Percentiles rank a stretch among this genome's conserved stretches.
Conservation (phyloP, 345 rosid species). For the Corchorus olitorius region DNA sequence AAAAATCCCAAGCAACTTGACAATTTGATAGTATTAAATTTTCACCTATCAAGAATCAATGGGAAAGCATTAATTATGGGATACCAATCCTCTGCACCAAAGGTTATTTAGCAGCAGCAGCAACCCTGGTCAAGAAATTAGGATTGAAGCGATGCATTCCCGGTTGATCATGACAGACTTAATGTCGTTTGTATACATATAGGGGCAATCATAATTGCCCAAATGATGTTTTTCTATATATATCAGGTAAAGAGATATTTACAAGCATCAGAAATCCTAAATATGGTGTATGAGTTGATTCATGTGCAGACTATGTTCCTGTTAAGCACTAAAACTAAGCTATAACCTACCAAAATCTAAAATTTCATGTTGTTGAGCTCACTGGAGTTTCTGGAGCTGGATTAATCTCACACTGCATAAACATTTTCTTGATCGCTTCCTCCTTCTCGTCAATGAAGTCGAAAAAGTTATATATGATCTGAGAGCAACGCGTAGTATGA, state of each 20-base stretch:
- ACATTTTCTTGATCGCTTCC: constrained; percentile 73
- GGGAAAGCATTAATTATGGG: too few relatives aligned
- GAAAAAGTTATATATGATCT: constrained; percentile 50
- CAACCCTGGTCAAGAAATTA: not conserved
- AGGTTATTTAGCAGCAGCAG: not conserved
- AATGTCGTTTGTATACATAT: not conserved
- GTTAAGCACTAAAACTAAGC: not conserved
- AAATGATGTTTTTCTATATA: not conserved
- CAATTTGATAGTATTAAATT: too few relatives aligned
- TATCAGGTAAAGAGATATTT: constrained; percentile 1
- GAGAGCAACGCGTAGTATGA: constrained; percentile 34
- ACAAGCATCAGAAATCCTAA: constrained; percentile 15
- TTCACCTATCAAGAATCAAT: too few relatives aligned
- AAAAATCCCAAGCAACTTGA: too few relatives aligned
- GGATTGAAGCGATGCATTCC: too few relatives aligned
- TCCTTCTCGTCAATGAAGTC: constrained; percentile 82
- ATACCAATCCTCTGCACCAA: too few relatives aligned
- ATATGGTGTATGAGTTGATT: not conserved
- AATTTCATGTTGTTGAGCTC: constrained; percentile 23
- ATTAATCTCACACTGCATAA: constrained; percentile 42
- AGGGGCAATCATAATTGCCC: not conserved
- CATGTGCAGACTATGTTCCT: not conserved
- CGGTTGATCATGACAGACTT: not conserved
- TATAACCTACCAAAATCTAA: not conserved
- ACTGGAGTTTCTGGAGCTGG: constrained; percentile 30